phyloP scores from a whole-genome alignment of 352 stramenopile species.

The Pythium graminicola region DNA sequence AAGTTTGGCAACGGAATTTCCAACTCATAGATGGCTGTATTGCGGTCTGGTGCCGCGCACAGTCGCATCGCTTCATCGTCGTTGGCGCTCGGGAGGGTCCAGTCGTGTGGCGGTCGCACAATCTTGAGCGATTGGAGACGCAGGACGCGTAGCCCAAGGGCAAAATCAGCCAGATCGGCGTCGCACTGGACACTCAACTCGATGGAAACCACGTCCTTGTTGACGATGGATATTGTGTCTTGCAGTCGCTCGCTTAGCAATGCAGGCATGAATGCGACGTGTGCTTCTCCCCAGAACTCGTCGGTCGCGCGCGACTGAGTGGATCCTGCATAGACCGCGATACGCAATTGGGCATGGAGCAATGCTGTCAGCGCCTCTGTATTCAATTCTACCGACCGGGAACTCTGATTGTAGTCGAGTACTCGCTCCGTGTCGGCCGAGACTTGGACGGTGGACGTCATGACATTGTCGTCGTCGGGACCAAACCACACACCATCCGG shows the following conservation, averaged over 20 bases:
- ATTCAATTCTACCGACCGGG: slow-evolving; percentile 31
- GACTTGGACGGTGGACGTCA: slow-evolving; percentile 34
- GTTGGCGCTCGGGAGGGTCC: slow-evolving; percentile 32
- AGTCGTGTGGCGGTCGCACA: slow-evolving; percentile 38
- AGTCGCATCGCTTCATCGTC: slow-evolving; percentile 46
- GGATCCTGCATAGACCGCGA: slow-evolving; percentile 38
- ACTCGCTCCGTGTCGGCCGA: neutral
- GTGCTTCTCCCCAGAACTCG: slow-evolving; percentile 28
- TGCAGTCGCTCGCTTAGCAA: slow-evolving; percentile 23
- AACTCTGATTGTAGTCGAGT: slow-evolving; percentile 44
- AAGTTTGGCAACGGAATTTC: slow-evolving; percentile 40
- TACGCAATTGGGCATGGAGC: slow-evolving; percentile 26
- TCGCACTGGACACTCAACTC: slow-evolving; percentile 38
- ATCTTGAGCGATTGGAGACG: slow-evolving; percentile 31
- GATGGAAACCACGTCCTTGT: slow-evolving; percentile 24
- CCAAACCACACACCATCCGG: slow-evolving; percentile 50
- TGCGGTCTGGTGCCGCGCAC: slow-evolving; percentile 33
- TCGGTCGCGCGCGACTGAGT: slow-evolving; percentile 28
- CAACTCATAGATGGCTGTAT: slow-evolving; percentile 44
- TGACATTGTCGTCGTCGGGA: slow-evolving; percentile 41
- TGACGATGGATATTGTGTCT: slow-evolving; percentile 22
- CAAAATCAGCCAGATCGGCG: slow-evolving; percentile 43
- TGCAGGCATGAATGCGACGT: slow-evolving; percentile 30
- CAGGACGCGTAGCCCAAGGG: slow-evolving; percentile 36
- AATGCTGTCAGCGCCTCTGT: slow-evolving; percentile 33